Percentiles rank a stretch among this genome's conserved stretches.
phyloP scores from a whole-genome alignment of 192 early-diverging fungal species.

The Coemansia sp. region DNA sequence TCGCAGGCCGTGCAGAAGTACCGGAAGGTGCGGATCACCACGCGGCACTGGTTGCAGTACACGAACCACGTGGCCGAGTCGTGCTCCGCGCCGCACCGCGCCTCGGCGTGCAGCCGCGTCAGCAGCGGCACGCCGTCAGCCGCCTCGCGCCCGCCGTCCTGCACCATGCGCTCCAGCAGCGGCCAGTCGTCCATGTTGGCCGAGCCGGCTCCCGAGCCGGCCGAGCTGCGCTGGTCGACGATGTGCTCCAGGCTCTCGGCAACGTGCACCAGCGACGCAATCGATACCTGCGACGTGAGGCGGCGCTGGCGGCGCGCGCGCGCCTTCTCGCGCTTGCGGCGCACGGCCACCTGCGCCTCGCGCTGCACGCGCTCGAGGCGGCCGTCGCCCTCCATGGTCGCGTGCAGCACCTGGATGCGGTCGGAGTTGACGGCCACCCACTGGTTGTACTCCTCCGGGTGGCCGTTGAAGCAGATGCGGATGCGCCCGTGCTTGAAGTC shows the following conservation, averaged over 20 bases:
- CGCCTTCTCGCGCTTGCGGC: conserved; percentile 22
- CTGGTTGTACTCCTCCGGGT: conserved; percentile 36
- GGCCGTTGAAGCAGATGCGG: conserved; percentile 36
- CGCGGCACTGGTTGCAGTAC: conserved; percentile 73
- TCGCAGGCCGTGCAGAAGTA: conserved; percentile 88
- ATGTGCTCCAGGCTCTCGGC: conserved; percentile 50
- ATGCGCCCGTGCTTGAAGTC: conserved; percentile 41
- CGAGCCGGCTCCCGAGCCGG: too few species aligned
- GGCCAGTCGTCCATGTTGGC: conserved; percentile 32
- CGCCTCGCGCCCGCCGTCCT: conserved; percentile 2
- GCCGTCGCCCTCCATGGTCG: conserved; percentile 32
- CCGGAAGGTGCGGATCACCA: conserved; percentile 74
- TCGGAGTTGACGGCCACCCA: conserved; percentile 48
- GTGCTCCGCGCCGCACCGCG: conserved; percentile 6
- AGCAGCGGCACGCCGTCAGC: conserved; percentile 32
- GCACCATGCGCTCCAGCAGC: conserved; percentile 32
- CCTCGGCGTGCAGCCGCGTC: conserved; percentile 21
- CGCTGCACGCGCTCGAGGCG: conserved; percentile 30
- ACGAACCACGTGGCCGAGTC: conserved; percentile 60
- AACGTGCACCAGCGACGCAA: conserved; percentile 30
- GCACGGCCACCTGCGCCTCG: conserved; percentile 19
- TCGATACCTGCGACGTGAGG: conserved; percentile 9
- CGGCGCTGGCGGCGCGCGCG: conserved; percentile 16
- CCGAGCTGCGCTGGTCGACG: conserved; percentile 12
- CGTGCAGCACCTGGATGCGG: conserved; percentile 40